A percentile compares a stretch with the other conserved stretches of the same genome.
Conservation (phyloP, 2,329 filamentous ascomycete species). For the Dendrostoma leiphaemia region DNA sequence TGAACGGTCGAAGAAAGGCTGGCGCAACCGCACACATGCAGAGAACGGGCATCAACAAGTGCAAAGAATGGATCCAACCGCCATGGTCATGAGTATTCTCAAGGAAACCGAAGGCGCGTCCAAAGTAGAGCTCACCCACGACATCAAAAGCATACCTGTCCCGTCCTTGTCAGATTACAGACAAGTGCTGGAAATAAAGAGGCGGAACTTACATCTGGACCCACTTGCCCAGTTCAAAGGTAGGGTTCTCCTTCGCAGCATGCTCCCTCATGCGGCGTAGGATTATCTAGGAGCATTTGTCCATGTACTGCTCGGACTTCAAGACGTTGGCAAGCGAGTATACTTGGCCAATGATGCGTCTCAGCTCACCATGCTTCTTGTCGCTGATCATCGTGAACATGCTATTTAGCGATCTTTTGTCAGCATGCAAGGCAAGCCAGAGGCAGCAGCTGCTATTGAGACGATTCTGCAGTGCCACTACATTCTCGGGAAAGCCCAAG, state of each 20-base stretch:
- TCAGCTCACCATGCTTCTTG: slow-evolving; percentile 8
- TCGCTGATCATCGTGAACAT: slow-evolving; percentile 4
- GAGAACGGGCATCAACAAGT: slow-evolving; percentile 19
- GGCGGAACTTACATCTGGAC: too few species aligned
- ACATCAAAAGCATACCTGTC: slow-evolving; percentile 20
- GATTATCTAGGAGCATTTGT: slow-evolving; percentile 2
- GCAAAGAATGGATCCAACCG: slow-evolving; percentile 19
- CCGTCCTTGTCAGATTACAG: too few species aligned
- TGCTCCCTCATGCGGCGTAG: slow-evolving; percentile 2
- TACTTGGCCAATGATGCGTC: slow-evolving; percentile 27
- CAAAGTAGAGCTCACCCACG: slow-evolving; percentile 22
- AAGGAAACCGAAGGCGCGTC: slow-evolving; percentile 20
- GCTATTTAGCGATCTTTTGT: background rate
- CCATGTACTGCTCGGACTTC: slow-evolving; percentile 14
- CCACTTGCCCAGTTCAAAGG: background rate
- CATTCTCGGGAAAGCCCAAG: too few species aligned
- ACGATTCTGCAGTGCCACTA: too few species aligned
- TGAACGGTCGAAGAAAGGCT: slow-evolving; percentile 17
- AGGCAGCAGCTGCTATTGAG: background rate
- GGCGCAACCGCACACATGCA: slow-evolving; percentile 20
- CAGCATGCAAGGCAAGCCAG: background rate
- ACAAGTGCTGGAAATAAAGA: too few species aligned
- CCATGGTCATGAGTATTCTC: slow-evolving; percentile 19
- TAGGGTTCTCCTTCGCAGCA: background rate
- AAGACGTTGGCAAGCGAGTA: slow-evolving; percentile 29